A percentile compares a stretch with the other conserved stretches of the same genome.
Conservation (phyloP, 176 grass and related monocot species). For the Eragrostis curvula region DNA sequence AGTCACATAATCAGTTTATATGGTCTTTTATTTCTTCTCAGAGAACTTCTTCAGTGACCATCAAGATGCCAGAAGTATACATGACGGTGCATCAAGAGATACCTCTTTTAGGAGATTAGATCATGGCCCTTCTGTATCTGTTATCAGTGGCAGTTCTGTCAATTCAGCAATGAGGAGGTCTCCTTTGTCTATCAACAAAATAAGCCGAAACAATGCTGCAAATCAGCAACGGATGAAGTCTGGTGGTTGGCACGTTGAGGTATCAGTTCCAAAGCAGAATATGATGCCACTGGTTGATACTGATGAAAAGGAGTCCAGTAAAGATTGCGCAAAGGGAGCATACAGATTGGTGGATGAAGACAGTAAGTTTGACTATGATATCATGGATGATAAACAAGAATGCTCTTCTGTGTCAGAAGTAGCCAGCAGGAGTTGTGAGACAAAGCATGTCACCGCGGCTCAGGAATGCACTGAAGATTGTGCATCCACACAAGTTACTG, state of each 20-base stretch:
- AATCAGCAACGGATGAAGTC: slow-evolving; percentile 57
- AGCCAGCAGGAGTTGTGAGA: slow-evolving; percentile 79
- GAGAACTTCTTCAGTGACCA: slow-evolving; percentile 83
- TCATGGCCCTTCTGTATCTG: slow-evolving; percentile 55
- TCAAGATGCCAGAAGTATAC: slow-evolving; percentile 67
- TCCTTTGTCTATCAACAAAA: slow-evolving; percentile 77
- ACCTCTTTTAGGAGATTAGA: slow-evolving; percentile 73
- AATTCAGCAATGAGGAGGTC: slow-evolving; percentile 69
- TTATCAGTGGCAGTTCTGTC: slow-evolving; percentile 61
- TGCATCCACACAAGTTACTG: slow-evolving; percentile 47
- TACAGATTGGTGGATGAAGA: slow-evolving; percentile 47
- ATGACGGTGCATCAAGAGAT: slow-evolving; percentile 73
- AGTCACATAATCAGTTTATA: slow-evolving; percentile 26
- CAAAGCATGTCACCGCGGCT: slow-evolving; percentile 66
- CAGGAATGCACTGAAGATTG: slow-evolving; percentile 50
- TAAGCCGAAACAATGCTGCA: slow-evolving; percentile 49
- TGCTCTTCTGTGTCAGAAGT: slow-evolving; percentile 76
- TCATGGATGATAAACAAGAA: slow-evolving; percentile 67
- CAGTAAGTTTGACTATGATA: slow-evolving; percentile 58
- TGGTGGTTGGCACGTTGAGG: slow-evolving; percentile 82
- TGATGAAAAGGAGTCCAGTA: slow-evolving; percentile 47
- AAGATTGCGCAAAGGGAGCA: slow-evolving; percentile 45
- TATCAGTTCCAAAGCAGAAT: slow-evolving; percentile 82
- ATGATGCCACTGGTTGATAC: slow-evolving; percentile 35
- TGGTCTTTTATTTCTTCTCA: slow-evolving; percentile 42